phyloP scores from a whole-genome alignment of 2,329 filamentous ascomycete species.

The Trichoderma lentiforme region DNA sequence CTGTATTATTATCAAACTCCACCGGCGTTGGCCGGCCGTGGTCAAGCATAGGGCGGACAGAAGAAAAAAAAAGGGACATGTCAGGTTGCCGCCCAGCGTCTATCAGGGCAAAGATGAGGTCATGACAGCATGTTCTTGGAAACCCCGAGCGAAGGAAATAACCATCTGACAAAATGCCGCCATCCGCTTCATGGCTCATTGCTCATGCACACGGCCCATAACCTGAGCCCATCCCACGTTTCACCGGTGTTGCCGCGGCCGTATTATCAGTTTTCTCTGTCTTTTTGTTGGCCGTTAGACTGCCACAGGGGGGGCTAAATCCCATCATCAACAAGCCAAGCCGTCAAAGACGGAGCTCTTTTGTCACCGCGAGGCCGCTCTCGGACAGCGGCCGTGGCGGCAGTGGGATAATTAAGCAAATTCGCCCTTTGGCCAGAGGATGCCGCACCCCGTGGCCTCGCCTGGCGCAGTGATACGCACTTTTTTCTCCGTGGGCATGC shows the following conservation, averaged over 20 bases:
- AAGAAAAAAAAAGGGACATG: neutral
- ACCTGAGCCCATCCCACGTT: conserved; percentile 4
- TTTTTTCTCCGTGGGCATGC: neutral
- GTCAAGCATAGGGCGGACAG: neutral
- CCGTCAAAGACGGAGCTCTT: neutral
- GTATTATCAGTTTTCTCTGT: neutral
- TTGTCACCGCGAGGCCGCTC: neutral
- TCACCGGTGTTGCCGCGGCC: conserved; percentile 11
- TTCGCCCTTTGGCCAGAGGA: neutral
- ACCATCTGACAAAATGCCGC: neutral
- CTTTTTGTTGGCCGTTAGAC: neutral
- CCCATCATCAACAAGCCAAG: neutral
- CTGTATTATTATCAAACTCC: neutral
- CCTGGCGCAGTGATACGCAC: conserved; percentile 1
- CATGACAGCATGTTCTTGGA: neutral
- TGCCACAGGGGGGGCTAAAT: neutral
- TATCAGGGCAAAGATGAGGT: neutral
- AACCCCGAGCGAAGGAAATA: conserved; percentile 1
- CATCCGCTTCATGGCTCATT: neutral
- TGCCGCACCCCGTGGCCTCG: conserved; percentile 12
- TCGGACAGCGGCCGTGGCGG: neutral
- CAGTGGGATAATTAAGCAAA: neutral
- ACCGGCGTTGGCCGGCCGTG: conserved; percentile 1
- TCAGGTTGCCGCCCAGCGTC: neutral
- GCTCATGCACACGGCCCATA: neutral